A percentile compares a stretch with the other conserved stretches of the same genome.
phyloP scores from a whole-genome alignment of 2,329 filamentous ascomycete genomes.

The Lachnellula subtilissima region DNA sequence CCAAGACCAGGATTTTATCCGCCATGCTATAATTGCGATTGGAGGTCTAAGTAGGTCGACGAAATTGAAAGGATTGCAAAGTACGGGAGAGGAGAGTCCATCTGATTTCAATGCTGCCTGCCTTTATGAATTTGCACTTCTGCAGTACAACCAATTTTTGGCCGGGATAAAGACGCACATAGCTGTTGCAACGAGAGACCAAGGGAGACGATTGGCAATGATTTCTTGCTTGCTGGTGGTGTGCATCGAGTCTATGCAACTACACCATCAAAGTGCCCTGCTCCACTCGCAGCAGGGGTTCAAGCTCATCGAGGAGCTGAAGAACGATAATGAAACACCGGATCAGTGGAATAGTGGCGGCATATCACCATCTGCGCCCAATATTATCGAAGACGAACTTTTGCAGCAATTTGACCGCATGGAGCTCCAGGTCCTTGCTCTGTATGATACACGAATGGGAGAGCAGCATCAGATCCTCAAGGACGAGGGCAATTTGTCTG shows the following conservation, averaged over 20 bases:
- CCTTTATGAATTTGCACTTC: slow-evolving; percentile 9
- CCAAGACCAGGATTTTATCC: slow-evolving; percentile 36
- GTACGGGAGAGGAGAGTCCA: neutral
- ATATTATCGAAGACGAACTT: slow-evolving; percentile 21
- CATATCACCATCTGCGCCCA: slow-evolving; percentile 5
- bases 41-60: slow-evolving; percentile 17
- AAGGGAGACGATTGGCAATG: slow-evolving; percentile 15
- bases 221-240: slow-evolving; percentile 23
- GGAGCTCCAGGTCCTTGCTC: slow-evolving; percentile 16
- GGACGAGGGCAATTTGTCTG: slow-evolving; percentile 7
- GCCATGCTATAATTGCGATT: slow-evolving; percentile 22
- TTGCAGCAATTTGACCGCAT: slow-evolving; percentile 21
- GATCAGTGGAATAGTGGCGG: neutral
- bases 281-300: slow-evolving; percentile 13
- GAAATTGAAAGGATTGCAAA: neutral
- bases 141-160: slow-evolving; percentile 18
- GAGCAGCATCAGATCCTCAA: slow-evolving; percentile 14
- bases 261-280: slow-evolving; percentile 11
- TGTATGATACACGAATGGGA: slow-evolving; percentile 8
- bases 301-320: slow-evolving; percentile 15
- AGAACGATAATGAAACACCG: neutral
- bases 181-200: slow-evolving; percentile 1
- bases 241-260: slow-evolving; percentile 24
- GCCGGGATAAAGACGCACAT: slow-evolving; percentile 14
- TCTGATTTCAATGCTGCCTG: neutral